Evolutionary conservation across 768 basidiomycete genomes (phyloP).

Genomic region (Daedalea quercina): DNA sequence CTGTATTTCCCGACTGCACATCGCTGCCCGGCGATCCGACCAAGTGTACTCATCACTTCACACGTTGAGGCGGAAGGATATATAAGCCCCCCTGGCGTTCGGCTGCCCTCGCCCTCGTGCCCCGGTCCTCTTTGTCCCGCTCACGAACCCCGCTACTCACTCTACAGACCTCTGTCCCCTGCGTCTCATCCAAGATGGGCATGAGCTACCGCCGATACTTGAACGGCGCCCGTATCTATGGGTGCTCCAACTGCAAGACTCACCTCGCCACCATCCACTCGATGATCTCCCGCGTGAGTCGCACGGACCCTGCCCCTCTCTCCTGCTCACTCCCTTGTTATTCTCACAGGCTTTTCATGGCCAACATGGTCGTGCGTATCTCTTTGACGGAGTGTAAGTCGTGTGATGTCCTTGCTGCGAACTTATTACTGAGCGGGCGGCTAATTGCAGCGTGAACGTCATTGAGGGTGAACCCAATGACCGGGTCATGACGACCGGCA

Average conservation of each 20-base stretch:
- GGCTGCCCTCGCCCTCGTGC: constrained; percentile 1
- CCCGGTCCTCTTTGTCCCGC: background rate
- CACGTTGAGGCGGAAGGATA: background rate
- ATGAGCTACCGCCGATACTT: constrained; percentile 88
- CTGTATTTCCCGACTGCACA: constrained; percentile 1
- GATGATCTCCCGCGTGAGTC: constrained; percentile 80
- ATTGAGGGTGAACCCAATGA: constrained; percentile 86
- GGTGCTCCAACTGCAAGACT: constrained; percentile 80
- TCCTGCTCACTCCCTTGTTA: constrained; percentile 1
- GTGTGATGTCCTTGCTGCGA: background rate
- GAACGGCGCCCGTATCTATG: constrained; percentile 78
- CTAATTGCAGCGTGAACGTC: constrained; percentile 72
- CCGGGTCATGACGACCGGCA: constrained; percentile 93
- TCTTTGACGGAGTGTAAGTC: constrained; percentile 89
- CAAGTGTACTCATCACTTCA: background rate
- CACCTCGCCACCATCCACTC: constrained; percentile 88
- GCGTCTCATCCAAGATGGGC: constrained; percentile 50
- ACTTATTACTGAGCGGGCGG: constrained; percentile 4
- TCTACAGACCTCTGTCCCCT: background rate
- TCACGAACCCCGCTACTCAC: background rate
- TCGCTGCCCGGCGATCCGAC: background rate
- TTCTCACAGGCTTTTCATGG: constrained; percentile 86
- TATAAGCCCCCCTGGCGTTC: background rate
- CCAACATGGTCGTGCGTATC: constrained; percentile 91
- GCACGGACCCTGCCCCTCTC: background rate